phyloP scores from a whole-genome alignment of 805 yeast species.

The Dipodascus geniculatus region DNA sequence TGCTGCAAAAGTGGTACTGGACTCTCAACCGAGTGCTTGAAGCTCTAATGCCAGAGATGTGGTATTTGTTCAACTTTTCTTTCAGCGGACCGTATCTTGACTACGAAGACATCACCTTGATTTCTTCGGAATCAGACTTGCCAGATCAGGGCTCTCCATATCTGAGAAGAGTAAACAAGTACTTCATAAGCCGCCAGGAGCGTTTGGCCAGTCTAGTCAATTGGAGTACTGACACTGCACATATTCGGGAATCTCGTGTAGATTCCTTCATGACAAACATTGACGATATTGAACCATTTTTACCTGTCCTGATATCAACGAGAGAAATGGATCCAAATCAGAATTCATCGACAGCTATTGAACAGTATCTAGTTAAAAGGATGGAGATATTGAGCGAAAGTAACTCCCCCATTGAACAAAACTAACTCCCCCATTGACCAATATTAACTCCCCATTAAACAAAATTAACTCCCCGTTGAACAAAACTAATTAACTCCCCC shows the following conservation, averaged over 20 bases:
- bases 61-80: constrained; percentile 26
- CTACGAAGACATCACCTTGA: background rate
- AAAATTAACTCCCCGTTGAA: too few species aligned
- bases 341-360: background rate
- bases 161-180: background rate
- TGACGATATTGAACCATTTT: background rate
- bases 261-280: background rate
- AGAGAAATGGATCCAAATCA: background rate
- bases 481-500: too few species aligned
- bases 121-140: background rate
- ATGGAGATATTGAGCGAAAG: constrained; percentile 23
- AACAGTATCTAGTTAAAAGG: constrained; percentile 20
- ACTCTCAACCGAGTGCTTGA: background rate
- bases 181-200: background rate
- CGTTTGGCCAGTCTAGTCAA: background rate
- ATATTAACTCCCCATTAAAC: too few species aligned
- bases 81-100: constrained; percentile 19
- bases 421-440: too few species aligned
- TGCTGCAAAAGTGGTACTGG: background rate
- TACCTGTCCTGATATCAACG: background rate
- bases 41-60: constrained; percentile 25
- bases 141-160: background rate
- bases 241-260: background rate
- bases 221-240: background rate
- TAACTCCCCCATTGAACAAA: constrained; percentile 11